These are phyloP conservation scores for Neocatenulostroma microsporum DNA, from an alignment of 2,329 filamentous ascomycete genomes.

Conservation along the genomic window DNA sequence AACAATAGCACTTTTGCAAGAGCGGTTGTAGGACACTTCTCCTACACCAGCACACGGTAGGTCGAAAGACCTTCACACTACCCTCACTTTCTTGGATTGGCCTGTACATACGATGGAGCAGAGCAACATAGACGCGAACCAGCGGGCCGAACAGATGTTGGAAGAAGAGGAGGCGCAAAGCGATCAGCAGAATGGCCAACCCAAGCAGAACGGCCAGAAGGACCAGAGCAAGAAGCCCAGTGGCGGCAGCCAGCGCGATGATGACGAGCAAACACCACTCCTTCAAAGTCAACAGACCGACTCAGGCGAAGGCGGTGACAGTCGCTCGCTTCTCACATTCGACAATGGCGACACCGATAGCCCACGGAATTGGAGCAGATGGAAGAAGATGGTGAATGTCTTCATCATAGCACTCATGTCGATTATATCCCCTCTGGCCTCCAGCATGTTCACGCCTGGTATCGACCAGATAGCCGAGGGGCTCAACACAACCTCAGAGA, in stretches of 20 bases:
- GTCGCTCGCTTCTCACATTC: slow-evolving; percentile 26
- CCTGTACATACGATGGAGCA: too few relatives aligned
- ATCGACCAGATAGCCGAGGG: slow-evolving; percentile 44
- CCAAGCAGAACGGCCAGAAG: too few relatives aligned
- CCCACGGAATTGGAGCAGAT: slow-evolving; percentile 39
- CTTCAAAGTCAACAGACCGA: slow-evolving; percentile 26
- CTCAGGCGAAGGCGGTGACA: slow-evolving; percentile 29
- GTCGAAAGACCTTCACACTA: too few relatives aligned
- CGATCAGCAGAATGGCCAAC: neutral
- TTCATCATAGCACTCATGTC: slow-evolving; percentile 45
- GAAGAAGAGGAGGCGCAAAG: too few relatives aligned
- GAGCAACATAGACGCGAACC: too few relatives aligned
- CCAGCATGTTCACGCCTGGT: slow-evolving; percentile 46
- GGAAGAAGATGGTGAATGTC: slow-evolving; percentile 43
- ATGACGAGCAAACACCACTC: slow-evolving; percentile 34
- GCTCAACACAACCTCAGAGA: slow-evolving; percentile 34
- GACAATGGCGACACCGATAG: slow-evolving; percentile 35
- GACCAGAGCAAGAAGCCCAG: too few relatives aligned
- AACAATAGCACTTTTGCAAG: too few relatives aligned
- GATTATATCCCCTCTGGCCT: slow-evolving; percentile 41
- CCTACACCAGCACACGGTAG: too few relatives aligned
- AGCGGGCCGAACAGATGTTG: too few relatives aligned
- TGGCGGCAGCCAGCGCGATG: neutral
- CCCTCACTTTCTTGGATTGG: too few relatives aligned
- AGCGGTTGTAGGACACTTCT: too few relatives aligned